These are phyloP conservation scores for Boletales sp. DNA, from an alignment of 768 basidiomycete species.

Conservation along the genomic window DNA sequence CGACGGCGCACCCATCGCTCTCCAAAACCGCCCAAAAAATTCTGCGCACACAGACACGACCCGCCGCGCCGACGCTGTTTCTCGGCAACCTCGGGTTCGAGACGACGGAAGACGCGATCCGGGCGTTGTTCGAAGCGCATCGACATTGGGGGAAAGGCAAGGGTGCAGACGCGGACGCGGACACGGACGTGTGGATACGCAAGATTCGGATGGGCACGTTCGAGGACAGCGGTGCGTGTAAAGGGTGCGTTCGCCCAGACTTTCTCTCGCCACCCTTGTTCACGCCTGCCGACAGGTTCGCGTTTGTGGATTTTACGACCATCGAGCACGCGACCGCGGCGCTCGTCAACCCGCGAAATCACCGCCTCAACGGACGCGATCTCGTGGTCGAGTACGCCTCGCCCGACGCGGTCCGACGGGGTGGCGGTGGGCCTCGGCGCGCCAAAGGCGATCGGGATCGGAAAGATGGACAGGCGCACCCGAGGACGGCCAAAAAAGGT, in stretches of 20 bases:
- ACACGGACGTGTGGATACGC: constrained; percentile 54
- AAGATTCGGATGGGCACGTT: constrained; percentile 94
- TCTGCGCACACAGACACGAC: constrained; percentile 73
- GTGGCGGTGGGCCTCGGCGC: constrained; percentile 45
- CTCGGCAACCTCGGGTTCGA: constrained; percentile 92
- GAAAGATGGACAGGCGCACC: constrained; percentile 1
- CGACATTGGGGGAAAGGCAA: constrained; percentile 29
- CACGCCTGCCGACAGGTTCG: constrained; percentile 55
- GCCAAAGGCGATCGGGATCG: constrained; percentile 17
- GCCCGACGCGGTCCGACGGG: constrained; percentile 81
- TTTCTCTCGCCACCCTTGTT: too few relatives aligned
- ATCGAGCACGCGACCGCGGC: constrained; percentile 77
- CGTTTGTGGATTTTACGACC: constrained; percentile 87
- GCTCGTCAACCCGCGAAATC: constrained; percentile 81
- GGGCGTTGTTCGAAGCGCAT: constrained; percentile 71
- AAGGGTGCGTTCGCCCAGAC: constrained; percentile 51
- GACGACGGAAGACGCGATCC: constrained; percentile 74
- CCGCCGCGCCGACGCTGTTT: constrained; percentile 83
- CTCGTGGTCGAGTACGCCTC: constrained; percentile 90
- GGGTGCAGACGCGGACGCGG: constrained; percentile 14
- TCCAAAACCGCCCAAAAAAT: constrained; percentile 79
- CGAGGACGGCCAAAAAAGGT: constrained; percentile 5
- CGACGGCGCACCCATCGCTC: constrained; percentile 7
- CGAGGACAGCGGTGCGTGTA: constrained; percentile 91
- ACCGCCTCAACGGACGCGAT: constrained; percentile 76